Base-by-base conservation (phyloP, 495 filamentous ascomycete genomes). In the Penicillium coprophilum region DNA sequence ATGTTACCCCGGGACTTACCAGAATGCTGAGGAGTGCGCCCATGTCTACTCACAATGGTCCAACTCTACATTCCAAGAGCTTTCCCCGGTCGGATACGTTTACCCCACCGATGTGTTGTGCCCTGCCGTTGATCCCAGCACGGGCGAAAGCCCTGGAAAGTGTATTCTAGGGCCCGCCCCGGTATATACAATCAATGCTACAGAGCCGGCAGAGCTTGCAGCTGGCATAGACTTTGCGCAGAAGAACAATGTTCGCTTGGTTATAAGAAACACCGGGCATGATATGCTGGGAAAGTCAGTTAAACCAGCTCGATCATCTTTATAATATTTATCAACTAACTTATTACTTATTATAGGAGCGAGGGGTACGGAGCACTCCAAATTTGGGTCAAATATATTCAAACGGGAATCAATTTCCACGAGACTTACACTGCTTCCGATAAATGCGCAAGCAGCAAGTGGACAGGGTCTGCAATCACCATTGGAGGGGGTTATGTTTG, bases 201-300 rank as follows among this genome's bases (percentile, higher is more conserved):
- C 65, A 0, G 55, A 63, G 9, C 32, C 57, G 0, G 56, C 34
- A 3, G 62, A 77, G 21, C 38, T 73, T 11, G 56, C 56, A 2
- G 59, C 57, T 11, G 70, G 63, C 7, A 65, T 84, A 45, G 65
- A 71, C 23, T 85, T 79, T 56, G 82, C 83, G 0, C 64, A 71
- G 12, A 53, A 77, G 28, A 73, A 82, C 46, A 83, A 82, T 61
- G 63, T 87, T 19, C 77, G 83, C 3, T 58, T 87, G 17, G 72
- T 85, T 11, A 73, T 87, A 17, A 82, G 79, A 28, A 86, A 86
- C 58, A 87, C 83, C 0, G 85, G 84, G 1, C 66, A 72, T 59
- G 68, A 79, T 38, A 50, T 67, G 77, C 68, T 56, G 73, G 80
- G 12, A 66, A 73, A 32, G 61, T 80, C 28, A 70, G 80, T 60